Evolutionary conservation across 345 rosid species (phyloP), one percentile per base, ranked within the genome.

Genomic region (Salix purpurea): DNA sequence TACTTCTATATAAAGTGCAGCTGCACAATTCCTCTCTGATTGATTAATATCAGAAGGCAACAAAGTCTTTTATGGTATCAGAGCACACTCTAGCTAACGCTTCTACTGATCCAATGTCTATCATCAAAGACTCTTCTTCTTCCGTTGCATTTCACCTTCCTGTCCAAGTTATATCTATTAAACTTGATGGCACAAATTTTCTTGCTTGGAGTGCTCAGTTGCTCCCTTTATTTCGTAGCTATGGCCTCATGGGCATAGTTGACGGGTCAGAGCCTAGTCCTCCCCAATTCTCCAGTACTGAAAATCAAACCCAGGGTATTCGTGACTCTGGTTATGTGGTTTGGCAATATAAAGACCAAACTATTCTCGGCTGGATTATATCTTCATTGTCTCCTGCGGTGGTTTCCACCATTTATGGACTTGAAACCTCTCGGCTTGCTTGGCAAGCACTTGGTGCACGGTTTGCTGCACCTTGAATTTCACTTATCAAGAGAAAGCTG

Each of bases 81-180:
- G n/a, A 50, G n/a, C n/a, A 0, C 1, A 0, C 2, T 50, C 7
- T 15, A 18, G 8, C 56, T 50, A 7, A 1, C n/a, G 8, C 56
- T 50, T 6, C 2, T 50, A 4, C 4, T 5, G 18, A 50, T 50
- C 56, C n/a, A 15, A 50, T 50, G 56, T 5, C 56, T 50, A 0
- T 14, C 5, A 5, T 2, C 3, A 50, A 1, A 50, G n/a, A 18
- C 7, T 50, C 11, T 1, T 50, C 11, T 1, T 12, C 23, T 52
- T 52, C 23, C 10, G 10, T 10, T 52, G 1, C 58, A 0, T 52
- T 52, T 52, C 23, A 52, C 18, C 58, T 52, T 52, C 58, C 10
- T 6, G 10, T 23, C 6, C 23, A 52, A 52, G 58, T 52, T 52
- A 52, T 52, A 3, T 52, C 58, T 10, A 52, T 52, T 2, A 52